These are phyloP conservation scores for Pichia phayaonensis DNA, from an alignment of 805 yeast species.

Conservation along the genomic window DNA sequence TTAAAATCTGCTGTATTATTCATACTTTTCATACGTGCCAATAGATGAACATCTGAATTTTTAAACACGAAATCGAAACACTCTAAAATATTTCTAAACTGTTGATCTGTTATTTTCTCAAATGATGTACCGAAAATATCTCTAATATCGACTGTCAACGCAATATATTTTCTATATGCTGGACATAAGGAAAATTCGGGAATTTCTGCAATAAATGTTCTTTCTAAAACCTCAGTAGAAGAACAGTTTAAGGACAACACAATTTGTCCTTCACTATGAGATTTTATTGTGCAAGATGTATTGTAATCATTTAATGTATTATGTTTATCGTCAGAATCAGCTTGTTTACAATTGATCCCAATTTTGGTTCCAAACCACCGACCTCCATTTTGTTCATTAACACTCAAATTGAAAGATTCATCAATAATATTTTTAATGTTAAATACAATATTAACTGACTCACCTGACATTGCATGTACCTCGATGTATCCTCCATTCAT, in stretches of 20 bases:
- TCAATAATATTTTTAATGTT: slow-evolving; percentile 31
- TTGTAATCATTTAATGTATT: not conserved
- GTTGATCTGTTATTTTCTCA: slow-evolving; percentile 12
- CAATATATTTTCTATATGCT: slow-evolving; percentile 14
- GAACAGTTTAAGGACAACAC: slow-evolving; percentile 8
- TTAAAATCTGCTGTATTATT: slow-evolving; percentile 3
- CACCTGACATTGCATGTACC: slow-evolving; percentile 9
- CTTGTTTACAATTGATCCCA: slow-evolving; percentile 3
- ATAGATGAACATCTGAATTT: not conserved
- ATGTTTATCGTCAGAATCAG: not conserved
- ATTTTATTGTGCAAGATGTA: slow-evolving; percentile 16
- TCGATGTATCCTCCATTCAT: not conserved
- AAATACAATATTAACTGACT: slow-evolving; percentile 11
- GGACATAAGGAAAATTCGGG: slow-evolving; percentile 9
- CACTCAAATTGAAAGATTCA: slow-evolving; percentile 32
- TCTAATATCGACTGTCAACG: slow-evolving; percentile 16
- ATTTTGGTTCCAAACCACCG: slow-evolving; percentile 15
- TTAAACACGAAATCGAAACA: slow-evolving; percentile 18
- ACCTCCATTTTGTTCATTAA: slow-evolving; percentile 26
- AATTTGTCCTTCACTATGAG: slow-evolving; percentile 25
- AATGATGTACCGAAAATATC: slow-evolving; percentile 36
- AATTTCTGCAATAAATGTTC: slow-evolving; percentile 12
- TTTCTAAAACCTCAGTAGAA: slow-evolving; percentile 12
- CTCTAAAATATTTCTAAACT: slow-evolving; percentile 16
- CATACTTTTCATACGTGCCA: not conserved